Evolutionary conservation across 2,329 filamentous ascomycete genomes (phyloP), one percentile per base, ranked within the genome.

Genomic region (Paecilomyces niveus): DNA sequence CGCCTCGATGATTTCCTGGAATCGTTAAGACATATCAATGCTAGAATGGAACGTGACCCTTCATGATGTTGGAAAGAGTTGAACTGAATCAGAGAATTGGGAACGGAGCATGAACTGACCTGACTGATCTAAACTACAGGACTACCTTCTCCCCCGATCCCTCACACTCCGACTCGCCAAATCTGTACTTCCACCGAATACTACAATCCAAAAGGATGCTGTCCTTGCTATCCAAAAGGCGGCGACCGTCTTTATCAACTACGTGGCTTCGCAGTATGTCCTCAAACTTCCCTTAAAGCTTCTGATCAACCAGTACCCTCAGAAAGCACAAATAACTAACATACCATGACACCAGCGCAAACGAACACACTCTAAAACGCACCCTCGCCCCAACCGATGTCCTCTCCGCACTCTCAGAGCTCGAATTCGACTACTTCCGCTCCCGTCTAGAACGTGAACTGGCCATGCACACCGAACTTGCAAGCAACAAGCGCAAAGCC

Each of bases 181-280:
- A 71, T 82, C 84, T 58, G 83, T 85, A 6, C 76, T 87, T 3
- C 85, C 85, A 1, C 78, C 85, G 3, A 87, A 87, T 69, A 87
- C 85, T 15, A 81, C 83, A 54, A 84, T 88, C 49, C 83, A 86
- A 65, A 86, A 86, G 72, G 85, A 88, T 73, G 85, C 85, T 10
- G 73, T 87, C 3, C 73, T 85, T 15, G 85, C 85, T 7, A 81
- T 88, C 61, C 83, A 84, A 55, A 87, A 87, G 68, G 83, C 83
- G 61, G 85, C 85, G 29, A 87, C 85, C 3, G 85, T 88, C 3
- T 88, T 88, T 70, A 81, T 88, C 18, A 87, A 83, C 60, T 86
- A 87, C 68, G 73, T 87, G 54, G 81, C 83, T 59, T 80, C 81
- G 58, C 78, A 81, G 83, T 86, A 77, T 60, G 81, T 22, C 53